Base-by-base conservation (phyloP, 2,329 filamentous ascomycete genomes). In the Calonectria crousiana region DNA sequence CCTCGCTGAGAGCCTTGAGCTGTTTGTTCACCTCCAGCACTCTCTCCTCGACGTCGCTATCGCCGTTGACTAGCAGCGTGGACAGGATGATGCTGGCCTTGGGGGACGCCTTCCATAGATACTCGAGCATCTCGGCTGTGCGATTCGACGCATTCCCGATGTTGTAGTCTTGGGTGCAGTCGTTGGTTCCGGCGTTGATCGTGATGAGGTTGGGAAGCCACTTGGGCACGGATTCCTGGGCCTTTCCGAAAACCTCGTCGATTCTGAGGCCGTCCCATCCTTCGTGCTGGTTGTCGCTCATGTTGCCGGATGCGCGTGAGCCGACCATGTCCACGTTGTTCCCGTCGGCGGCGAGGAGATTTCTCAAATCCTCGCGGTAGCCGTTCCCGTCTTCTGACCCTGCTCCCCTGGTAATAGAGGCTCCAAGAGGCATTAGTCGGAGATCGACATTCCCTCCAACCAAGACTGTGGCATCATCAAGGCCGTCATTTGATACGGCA, bases 111-210 rank as follows among this genome's bases (percentile, higher is more conserved):
- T 1, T 14, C 78, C 82, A 84, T 38, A 87, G 64, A 68, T 82
- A 81, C n/a, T 83, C 78, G 41, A 88, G 70, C 79, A 88, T 67
- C n/a, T 75, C 74, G 44, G 79, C 80, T 78, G 85, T 83, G 38
- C 86, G 82, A 18, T 78, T 74, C 44, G 81, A 82, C 6, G 83
- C 83, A 34, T 73, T 65, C 34, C 72, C 72, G 11, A 86, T 71
- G 51, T 85, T 78, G 69, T 74, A 79, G 73, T 81, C 70, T 71
- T 85, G 84, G 20, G 78, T 30, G 58, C 85, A 86, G 76, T 88
- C 86, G 74, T 88, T 88, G 60, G 86, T 87, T 66, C 87, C 87
- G 14, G 81, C 83, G 77, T 88, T 87, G 77, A 88, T 77, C 32
- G 84, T 79, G 64, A 87, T 77, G 38, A 88, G 75, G 74, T 88